Evolutionary conservation across 1,139 yeast species (phyloP).

Genomic region (Chernovozyma sophiae-reginae): DNA sequence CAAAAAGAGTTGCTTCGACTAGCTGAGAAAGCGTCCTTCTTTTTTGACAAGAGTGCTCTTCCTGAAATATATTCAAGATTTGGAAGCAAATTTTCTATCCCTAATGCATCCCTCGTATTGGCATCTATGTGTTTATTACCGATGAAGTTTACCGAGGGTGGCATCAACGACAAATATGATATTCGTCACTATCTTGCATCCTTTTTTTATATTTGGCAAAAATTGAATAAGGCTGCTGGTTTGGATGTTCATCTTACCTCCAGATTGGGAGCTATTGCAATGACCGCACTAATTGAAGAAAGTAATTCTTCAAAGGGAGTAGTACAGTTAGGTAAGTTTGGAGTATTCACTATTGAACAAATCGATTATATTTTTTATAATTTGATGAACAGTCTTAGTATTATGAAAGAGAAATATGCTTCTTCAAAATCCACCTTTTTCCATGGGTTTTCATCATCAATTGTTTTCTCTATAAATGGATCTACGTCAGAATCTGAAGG

Average conservation of each 20-base stretch:
- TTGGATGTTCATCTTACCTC: slow-evolving; percentile 68
- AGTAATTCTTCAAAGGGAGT: slow-evolving; percentile 9
- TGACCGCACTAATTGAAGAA: slow-evolving; percentile 38
- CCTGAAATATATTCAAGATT: slow-evolving; percentile 35
- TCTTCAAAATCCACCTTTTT: slow-evolving; percentile 42
- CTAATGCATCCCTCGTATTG: slow-evolving; percentile 56
- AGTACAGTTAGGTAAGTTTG: slow-evolving; percentile 34
- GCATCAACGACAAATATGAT: slow-evolving; percentile 28
- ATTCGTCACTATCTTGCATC: slow-evolving; percentile 58
- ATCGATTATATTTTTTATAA: slow-evolving; percentile 54
- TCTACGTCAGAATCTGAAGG: slow-evolving; percentile 38
- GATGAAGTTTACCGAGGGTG: slow-evolving; percentile 20
- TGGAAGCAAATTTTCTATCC: slow-evolving; percentile 49
- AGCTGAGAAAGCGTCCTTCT: slow-evolving; percentile 45
- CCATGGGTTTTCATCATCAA: slow-evolving; percentile 58
- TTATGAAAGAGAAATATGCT: slow-evolving; percentile 37
- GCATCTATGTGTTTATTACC: slow-evolving; percentile 60
- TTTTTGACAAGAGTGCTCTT: slow-evolving; percentile 36
- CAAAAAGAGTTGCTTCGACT: slow-evolving; percentile 39
- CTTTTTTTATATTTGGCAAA: slow-evolving; percentile 71
- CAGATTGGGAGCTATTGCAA: slow-evolving; percentile 60
- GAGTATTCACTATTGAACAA: slow-evolving; percentile 63
- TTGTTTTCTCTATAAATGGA: slow-evolving; percentile 64
- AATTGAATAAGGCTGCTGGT: slow-evolving; percentile 51
- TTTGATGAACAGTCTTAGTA: slow-evolving; percentile 50